Conservation (phyloP, 192 early-diverging fungal genomes). For the Rhizoclosmatium sp. region DNA sequence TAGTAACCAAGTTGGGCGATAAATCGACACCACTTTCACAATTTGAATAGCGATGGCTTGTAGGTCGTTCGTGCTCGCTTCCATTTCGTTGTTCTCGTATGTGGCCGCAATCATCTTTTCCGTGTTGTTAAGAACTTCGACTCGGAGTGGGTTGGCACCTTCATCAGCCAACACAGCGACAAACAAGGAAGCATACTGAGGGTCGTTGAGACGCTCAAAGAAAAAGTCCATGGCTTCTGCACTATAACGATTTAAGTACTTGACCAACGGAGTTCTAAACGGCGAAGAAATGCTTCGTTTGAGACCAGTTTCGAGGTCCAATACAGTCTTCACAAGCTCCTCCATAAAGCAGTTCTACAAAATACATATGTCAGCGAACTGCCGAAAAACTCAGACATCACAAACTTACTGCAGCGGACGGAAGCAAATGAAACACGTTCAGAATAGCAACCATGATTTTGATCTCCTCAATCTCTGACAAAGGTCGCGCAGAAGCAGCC, state of each 20-base stretch:
- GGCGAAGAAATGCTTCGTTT: conserved; percentile 89
- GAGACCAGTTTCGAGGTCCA: conserved; percentile 85
- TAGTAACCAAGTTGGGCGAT: conserved; percentile 51
- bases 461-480: conserved; percentile 93
- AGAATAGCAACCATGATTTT: conserved; percentile 94
- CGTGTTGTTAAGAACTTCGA: conserved; percentile 39
- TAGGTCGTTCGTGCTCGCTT: conserved; percentile 4
- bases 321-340: conserved; percentile 85
- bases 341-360: conserved; percentile 82
- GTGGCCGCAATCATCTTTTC: conserved; percentile 41
- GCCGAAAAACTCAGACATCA: background rate
- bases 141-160: conserved; percentile 38
- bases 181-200: conserved; percentile 56
- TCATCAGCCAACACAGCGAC: conserved; percentile 40
- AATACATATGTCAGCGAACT: background rate
- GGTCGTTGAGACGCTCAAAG: conserved; percentile 58
- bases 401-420: conserved; percentile 70
- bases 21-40: conserved; percentile 28
- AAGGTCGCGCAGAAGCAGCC: conserved; percentile 78
- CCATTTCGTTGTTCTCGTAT: conserved; percentile 25
- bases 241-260: conserved; percentile 90
- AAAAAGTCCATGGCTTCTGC: conserved; percentile 88
- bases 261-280: conserved; percentile 88
- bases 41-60: conserved; percentile 37
- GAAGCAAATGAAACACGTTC: conserved; percentile 92